Base-by-base conservation (phyloP, 345 rosid species). In the Cardamine chenopodiifolia region DNA sequence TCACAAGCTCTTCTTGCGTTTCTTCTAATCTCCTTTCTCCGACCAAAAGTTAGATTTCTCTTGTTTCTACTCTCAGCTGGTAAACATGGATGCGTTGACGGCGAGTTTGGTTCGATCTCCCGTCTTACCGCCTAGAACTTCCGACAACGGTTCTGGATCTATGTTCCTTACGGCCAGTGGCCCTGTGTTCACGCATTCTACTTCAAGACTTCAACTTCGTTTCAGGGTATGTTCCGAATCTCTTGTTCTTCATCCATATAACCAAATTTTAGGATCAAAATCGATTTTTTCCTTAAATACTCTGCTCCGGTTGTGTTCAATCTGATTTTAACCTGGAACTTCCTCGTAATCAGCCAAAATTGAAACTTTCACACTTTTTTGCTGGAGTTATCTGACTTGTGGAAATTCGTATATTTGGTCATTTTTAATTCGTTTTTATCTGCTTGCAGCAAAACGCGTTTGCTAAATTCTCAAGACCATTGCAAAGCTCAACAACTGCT, bases 81-180 rank as follows among this genome's bases (percentile, higher is more conserved):
- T 62, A 59, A 62, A 31, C 68, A 87, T 87, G 91, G 89, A 85
- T 25, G 87, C 85, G 8, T 75, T 75, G 22, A 60, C 84, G 7
- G 74, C 86, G 62, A 76, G 76, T 65, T 72, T 78, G 79, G 37
- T 79, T 63, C 72, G 63, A 28, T 79, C 85, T 58, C 80, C 88
- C 5, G 28, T 79, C 40, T 64, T 68, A 31, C 6, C 81, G 8
- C 49, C 13, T 23, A 70, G 55, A 66, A 71, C 83, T 37, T 68
- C 85, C 20, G 29, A 37, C 73, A 76, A 76, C 57, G 57, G 73
- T 48, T 29, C 78, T 8, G 64, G 88, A 86, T 77, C 85, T 62
- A 80, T 74, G 66, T 50, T 72, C 66, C 68, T 74, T 17, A 58
- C 89, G 5, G 50, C 89, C 19, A 73, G 54, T 23, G 48, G 71